Base-by-base conservation (phyloP, 768 basidiomycete species). In the Plicaturopsis crispa region DNA sequence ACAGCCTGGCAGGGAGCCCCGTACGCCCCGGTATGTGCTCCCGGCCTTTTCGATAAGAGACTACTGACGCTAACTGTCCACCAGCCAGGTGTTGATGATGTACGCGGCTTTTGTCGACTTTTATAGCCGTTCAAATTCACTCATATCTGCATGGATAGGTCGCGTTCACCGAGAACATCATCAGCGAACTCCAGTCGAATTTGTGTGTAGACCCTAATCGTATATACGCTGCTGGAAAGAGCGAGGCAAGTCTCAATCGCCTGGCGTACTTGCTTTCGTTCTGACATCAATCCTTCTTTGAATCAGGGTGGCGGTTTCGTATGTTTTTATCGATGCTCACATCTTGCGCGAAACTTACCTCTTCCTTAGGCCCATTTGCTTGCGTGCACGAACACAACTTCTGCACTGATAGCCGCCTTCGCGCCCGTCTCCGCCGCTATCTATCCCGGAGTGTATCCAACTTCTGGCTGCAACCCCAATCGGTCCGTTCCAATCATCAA, bases 161-260 rank as follows among this genome's bases (percentile, higher is more conserved):
- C 31, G 42, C 10, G 33, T 51, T 51, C 40, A 40, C 40, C 7
- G 14, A 35, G 12, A 14, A 8, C 3, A 39, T 48, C 4, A 14
- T 51, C 22, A 33, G 43, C 10, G 16, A 26, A 10, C 38, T 48
- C 2, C 26, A 39, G n/a, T 22, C 30, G n/a, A 48, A 48, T 33
- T 45, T 51, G 26, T 28, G 47, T 14, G 16, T 51, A 19, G 49
- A 51, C 36, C 19, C 36, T 5, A 43, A 44, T 5, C 32, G 49
- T 5, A 42, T 48, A 1, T 51, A 51, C 43, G 49, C 47, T 1
- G 40, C 47, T 7, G 49, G 49, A 13, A 48, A 42, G 42, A 48
- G 47, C 38, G 48, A 51, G 20, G 26, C 14, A 28, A 28, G n/a
- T n/a, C n/a, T n/a, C n/a, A n/a, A n/a, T n/a, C n/a, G n/a, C n/a